phyloP scores from a whole-genome alignment of 305 asterid species.

The Fraxinus ornus region DNA sequence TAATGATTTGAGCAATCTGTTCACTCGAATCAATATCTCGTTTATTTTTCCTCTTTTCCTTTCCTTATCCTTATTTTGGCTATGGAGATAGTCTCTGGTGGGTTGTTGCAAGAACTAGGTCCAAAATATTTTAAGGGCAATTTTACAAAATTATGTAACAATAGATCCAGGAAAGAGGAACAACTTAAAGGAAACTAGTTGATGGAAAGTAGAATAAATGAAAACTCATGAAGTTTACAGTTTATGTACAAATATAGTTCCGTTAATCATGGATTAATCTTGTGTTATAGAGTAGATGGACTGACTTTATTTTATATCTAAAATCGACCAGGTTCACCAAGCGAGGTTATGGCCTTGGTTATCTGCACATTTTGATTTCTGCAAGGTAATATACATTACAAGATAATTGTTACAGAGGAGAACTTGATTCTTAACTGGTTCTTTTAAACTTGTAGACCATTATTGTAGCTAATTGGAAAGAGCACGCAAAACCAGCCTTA shows the following conservation, averaged over 20 bases:
- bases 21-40: neutral
- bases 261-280: neutral
- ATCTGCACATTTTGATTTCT: constrained; percentile 37
- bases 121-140: neutral
- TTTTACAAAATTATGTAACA: neutral
- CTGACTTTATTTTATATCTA: neutral
- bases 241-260: neutral
- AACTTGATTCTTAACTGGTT: constrained; percentile 8
- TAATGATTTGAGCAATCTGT: neutral
- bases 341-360: constrained; percentile 55
- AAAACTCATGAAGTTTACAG: neutral
- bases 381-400: constrained; percentile 31
- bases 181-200: neutral
- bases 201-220: neutral
- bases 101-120: neutral
- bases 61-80: neutral
- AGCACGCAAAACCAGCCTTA: constrained; percentile 38
- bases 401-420: neutral
- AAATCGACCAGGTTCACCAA: constrained; percentile 33
- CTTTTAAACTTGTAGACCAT: constrained; percentile 38
- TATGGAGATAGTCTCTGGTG: neutral
- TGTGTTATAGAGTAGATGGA: neutral
- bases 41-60: neutral
- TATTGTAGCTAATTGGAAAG: constrained; percentile 39
- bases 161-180: neutral